Evolutionary conservation across 2,329 filamentous ascomycete genomes (phyloP).

Genomic region (Colletotrichum sp.): DNA sequence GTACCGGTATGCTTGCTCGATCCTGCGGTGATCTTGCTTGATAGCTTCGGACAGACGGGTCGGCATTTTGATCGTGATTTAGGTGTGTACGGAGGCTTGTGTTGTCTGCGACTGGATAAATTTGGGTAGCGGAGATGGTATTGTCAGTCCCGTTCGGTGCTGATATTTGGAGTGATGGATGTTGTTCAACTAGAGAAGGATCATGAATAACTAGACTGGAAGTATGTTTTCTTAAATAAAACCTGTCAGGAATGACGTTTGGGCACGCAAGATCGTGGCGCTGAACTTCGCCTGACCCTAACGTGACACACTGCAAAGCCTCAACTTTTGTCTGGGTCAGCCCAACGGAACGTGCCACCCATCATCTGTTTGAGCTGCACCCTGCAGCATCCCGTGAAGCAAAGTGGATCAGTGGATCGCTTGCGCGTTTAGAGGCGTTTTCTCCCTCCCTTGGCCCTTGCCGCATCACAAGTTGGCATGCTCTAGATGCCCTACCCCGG

Average conservation of each 20-base stretch:
- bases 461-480: neutral
- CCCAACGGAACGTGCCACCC: neutral
- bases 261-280: neutral
- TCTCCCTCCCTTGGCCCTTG: neutral
- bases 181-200: neutral
- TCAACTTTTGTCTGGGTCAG: neutral
- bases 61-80: neutral
- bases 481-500: neutral
- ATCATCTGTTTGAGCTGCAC: neutral
- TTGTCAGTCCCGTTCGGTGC: neutral
- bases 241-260: neutral
- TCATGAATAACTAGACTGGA: neutral
- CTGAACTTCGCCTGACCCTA: neutral
- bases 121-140: neutral
- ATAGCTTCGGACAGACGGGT: slow-evolving; percentile 9
- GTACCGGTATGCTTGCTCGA: slow-evolving; percentile 14
- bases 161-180: neutral
- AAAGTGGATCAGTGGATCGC: slow-evolving; percentile 6
- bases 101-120: neutral
- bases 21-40: slow-evolving; percentile 13
- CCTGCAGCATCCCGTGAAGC: slow-evolving; percentile 7
- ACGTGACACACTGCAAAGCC: neutral
- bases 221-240: neutral
- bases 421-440: neutral
- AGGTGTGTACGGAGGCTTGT: neutral